A percentile compares a stretch with the other conserved stretches of the same genome.
These are phyloP conservation scores for Botrytis medusae DNA, from an alignment of 2,329 filamentous ascomycete species.

Conservation along the genomic window DNA sequence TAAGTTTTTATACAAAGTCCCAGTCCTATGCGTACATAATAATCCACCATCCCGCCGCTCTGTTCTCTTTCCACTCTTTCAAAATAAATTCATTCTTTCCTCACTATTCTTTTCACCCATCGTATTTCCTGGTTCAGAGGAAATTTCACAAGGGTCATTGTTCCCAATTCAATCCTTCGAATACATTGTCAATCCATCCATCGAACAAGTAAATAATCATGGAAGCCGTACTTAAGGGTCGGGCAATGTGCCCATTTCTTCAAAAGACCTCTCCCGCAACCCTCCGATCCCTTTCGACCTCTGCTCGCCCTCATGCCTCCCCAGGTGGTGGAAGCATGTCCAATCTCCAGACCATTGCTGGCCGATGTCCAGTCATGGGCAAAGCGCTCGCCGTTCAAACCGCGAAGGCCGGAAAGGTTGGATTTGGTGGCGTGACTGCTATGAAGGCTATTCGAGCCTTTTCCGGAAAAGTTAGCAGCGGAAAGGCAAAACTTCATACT, in stretches of 20 bases:
- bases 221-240: slow-evolving; percentile 23
- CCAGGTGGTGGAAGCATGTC: slow-evolving; percentile 92
- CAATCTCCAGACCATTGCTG: slow-evolving; percentile 90
- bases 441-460: slow-evolving; percentile 53
- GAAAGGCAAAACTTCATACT: slow-evolving; percentile 78
- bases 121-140: background rate
- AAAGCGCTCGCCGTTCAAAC: slow-evolving; percentile 91
- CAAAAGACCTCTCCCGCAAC: slow-evolving; percentile 91
- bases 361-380: slow-evolving; percentile 97
- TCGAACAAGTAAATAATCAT: slow-evolving; percentile 13
- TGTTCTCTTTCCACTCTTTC: background rate
- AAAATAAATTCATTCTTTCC: background rate
- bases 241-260: slow-evolving; percentile 89
- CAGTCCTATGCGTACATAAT: background rate
- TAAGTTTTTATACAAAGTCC: background rate
- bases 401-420: slow-evolving; percentile 51
- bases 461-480: slow-evolving; percentile 51
- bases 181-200: background rate
- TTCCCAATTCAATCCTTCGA: background rate
- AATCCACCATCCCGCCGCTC: background rate
- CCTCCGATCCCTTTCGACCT: slow-evolving; percentile 82
- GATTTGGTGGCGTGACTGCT: slow-evolving; percentile 45
- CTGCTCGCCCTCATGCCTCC: slow-evolving; percentile 54
- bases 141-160: background rate
- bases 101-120: background rate